These are phyloP conservation scores for Plasmodium fragile DNA, from an alignment of 169 alveolate genomes.

Conservation along the genomic window DNA sequence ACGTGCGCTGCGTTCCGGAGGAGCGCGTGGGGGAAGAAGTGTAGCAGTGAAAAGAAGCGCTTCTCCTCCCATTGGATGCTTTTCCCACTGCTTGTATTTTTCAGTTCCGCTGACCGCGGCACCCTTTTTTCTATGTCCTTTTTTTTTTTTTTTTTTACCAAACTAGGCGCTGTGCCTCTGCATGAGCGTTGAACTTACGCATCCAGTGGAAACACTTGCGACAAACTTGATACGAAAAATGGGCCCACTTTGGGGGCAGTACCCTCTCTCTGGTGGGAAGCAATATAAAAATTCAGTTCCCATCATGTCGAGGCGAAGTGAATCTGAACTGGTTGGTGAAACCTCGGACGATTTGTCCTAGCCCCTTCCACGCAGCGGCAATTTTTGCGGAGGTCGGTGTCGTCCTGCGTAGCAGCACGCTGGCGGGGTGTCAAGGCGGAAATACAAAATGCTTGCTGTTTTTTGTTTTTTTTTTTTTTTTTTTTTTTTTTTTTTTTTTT, in stretches of 20 bases:
- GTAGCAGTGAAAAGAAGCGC: neutral
- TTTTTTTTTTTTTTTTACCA: neutral
- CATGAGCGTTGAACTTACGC: neutral
- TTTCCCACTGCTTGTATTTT: neutral
- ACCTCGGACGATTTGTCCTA: neutral
- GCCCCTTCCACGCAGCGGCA: neutral
- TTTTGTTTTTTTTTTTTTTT: no score
- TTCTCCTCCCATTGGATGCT: neutral
- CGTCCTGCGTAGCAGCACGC: neutral
- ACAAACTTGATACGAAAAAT: neutral
- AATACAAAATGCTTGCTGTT: neutral
- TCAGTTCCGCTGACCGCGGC: neutral
- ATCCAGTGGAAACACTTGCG: neutral
- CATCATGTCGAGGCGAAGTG: neutral
- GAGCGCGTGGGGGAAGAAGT: neutral
- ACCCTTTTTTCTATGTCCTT: neutral
- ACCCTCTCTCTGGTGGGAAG: neutral
- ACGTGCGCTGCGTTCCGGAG: constrained; percentile 45
- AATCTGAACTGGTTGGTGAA: neutral
- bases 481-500: no score
- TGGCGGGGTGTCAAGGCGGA: neutral
- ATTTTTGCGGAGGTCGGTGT: neutral
- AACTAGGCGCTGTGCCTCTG: neutral
- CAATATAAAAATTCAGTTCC: neutral
- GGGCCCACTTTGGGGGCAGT: neutral